Base-by-base conservation (phyloP, 441 rosid genomes). In the Eruca vesicaria region DNA sequence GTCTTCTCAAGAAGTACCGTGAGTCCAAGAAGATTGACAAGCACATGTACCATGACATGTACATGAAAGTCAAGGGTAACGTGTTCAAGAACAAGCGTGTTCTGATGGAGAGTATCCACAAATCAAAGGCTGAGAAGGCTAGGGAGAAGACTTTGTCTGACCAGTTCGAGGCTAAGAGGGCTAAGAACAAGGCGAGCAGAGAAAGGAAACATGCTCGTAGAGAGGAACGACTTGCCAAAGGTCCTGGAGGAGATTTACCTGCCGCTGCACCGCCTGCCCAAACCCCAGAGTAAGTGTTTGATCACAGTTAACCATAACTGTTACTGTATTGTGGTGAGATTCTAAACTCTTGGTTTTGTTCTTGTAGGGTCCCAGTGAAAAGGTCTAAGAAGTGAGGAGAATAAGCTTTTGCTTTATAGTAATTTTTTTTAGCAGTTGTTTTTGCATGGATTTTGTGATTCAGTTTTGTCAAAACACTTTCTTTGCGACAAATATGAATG, bases 81-180 rank as follows among this genome's bases (percentile, higher is more conserved):
- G 96, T 88, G 5, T 92, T 83, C 63, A 92, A 89, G 84, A 87
- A 85, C 84, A 85, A 87, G 76, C 82, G 88, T 69, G 82, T 79
- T 2, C 8, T 79, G 48, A 79, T 79, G 82, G 82, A 79, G 63
- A 85, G 84, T 32, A 85, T 87, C 31, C 90, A 87, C 81, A 85
- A 82, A 32, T 76, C 83, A 0, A 82, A 84, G 83, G 79, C 83
- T 20, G 87, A 84, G 82, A 86, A 86, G 26, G 83, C 79, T 20
- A 82, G 86, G 56, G 89, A 84, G 68, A 82, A 82, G 79, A 81
- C 85, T 9, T 26, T 85, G 74, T 69, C 82, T 67, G 85, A 85
- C 15, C 86, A 83, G 67, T 83, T 85, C 19, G 86, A 81, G 61
- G 88, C 85, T 62, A 85, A 85, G 84, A 79, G 81, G 61, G 81